These are phyloP conservation scores for Cryptosporidium sp. DNA, from an alignment of 169 alveolate genomes.

Conservation along the genomic window DNA sequence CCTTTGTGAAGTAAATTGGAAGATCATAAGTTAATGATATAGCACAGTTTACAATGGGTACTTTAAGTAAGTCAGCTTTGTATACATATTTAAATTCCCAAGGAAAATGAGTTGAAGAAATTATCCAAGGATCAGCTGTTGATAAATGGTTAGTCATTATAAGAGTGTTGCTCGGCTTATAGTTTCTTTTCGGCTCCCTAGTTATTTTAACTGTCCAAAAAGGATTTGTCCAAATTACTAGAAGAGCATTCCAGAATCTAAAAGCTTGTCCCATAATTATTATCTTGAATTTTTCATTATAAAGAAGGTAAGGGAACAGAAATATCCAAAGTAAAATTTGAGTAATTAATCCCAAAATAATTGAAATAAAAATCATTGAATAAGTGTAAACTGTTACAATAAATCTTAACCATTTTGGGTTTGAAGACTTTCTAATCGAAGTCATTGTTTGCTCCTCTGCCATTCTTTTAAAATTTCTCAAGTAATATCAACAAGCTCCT, in stretches of 20 bases:
- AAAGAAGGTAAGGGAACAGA: conserved; percentile 48
- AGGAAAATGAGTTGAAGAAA: conserved; percentile 74
- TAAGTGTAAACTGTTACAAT: conserved; percentile 42
- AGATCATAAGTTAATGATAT: conserved; percentile 76
- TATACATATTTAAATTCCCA: conserved; percentile 80
- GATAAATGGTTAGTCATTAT: conserved; percentile 80
- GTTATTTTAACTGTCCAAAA: conserved; percentile 79
- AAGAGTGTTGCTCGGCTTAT: conserved; percentile 76
- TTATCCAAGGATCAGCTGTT: conserved; percentile 84
- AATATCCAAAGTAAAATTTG: conserved; percentile 53
- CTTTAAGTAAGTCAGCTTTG: conserved; percentile 78
- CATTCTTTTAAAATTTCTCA: neutral
- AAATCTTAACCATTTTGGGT: conserved; percentile 37
- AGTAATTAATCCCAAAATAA: conserved; percentile 28
- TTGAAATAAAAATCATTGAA: conserved; percentile 29
- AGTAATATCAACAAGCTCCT: neutral
- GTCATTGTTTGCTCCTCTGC: conserved; percentile 8
- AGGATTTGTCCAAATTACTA: conserved; percentile 78
- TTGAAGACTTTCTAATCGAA: conserved; percentile 24
- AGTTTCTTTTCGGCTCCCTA: conserved; percentile 71
- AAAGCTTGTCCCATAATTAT: conserved; percentile 54
- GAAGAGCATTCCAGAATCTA: conserved; percentile 52
- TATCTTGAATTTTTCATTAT: conserved; percentile 51
- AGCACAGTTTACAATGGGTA: conserved; percentile 82
- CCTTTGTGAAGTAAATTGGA: conserved; percentile 80